Conservation (phyloP, 2,329 filamentous ascomycete species). For the Phyllachora maydis region DNA sequence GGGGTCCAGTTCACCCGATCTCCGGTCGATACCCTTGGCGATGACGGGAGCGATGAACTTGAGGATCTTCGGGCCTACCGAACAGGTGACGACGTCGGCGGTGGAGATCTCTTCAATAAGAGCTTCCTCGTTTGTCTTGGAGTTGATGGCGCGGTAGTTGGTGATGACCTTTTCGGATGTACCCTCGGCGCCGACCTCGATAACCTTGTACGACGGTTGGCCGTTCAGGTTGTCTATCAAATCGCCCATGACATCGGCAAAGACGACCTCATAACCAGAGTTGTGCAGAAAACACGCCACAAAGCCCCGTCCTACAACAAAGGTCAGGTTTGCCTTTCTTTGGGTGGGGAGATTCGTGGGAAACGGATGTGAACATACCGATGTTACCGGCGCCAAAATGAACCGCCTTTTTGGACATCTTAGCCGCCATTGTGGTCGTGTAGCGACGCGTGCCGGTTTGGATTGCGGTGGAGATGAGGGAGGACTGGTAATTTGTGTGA, state of each 20-base stretch:
- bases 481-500: no score
- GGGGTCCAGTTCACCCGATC: conserved; percentile 41
- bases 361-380: conserved; percentile 20
- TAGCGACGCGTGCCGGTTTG: neutral
- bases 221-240: conserved; percentile 65
- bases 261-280: conserved; percentile 88
- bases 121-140: conserved; percentile 61
- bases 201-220: conserved; percentile 66
- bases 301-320: conserved; percentile 43
- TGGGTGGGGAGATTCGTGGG: neutral
- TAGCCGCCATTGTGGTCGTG: neutral
- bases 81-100: conserved; percentile 86
- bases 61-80: conserved; percentile 87
- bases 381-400: conserved; percentile 82
- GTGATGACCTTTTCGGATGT: conserved; percentile 67
- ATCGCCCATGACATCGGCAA: conserved; percentile 77
- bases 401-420: conserved; percentile 41
- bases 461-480: neutral
- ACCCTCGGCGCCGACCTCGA: conserved; percentile 73
- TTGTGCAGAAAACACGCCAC: conserved; percentile 86
- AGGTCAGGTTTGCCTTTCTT: neutral
- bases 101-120: conserved; percentile 70
- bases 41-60: conserved; percentile 93
- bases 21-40: conserved; percentile 74
- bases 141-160: conserved; percentile 96